Percentiles rank a stretch among this genome's conserved stretches.
These are phyloP conservation scores for Ceratocystiopsis minuta DNA, from an alignment of 2,329 filamentous ascomycete genomes.

Conservation along the genomic window DNA sequence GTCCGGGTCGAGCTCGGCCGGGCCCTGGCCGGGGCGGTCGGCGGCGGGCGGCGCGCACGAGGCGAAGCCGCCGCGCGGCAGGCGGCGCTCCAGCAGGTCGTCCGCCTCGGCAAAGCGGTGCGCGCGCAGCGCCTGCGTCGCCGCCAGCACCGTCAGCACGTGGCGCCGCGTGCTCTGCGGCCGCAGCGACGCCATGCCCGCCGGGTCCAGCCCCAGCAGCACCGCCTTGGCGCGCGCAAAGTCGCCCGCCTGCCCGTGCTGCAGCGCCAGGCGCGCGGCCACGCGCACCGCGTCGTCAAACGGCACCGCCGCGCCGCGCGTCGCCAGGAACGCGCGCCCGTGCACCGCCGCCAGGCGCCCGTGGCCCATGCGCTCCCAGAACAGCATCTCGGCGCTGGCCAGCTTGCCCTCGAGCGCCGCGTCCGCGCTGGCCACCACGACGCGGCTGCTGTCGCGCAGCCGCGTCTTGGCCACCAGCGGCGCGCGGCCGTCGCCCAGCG, in stretches of 20 bases:
- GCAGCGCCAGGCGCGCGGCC: slow-evolving; percentile 50
- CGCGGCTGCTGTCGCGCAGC: slow-evolving; percentile 4
- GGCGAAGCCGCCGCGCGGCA: slow-evolving; percentile 5
- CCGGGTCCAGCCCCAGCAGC: slow-evolving; percentile 25
- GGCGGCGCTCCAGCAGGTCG: slow-evolving; percentile 6
- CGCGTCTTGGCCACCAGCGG: slow-evolving; percentile 5
- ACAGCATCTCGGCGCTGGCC: slow-evolving; percentile 29
- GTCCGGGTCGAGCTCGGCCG: slow-evolving; percentile 32
- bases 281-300: slow-evolving; percentile 68
- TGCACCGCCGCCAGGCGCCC: slow-evolving; percentile 35
- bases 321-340: slow-evolving; percentile 59
- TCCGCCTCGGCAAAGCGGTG: slow-evolving; percentile 6
- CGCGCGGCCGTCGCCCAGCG: slow-evolving; percentile 5
- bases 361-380: slow-evolving; percentile 61
- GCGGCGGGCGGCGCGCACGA: not conserved
- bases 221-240: slow-evolving; percentile 49
- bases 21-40: slow-evolving; percentile 3
- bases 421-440: slow-evolving; percentile 3
- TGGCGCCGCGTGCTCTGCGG: slow-evolving; percentile 5
- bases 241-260: slow-evolving; percentile 46
- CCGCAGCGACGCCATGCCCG: slow-evolving; percentile 6
- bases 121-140: slow-evolving; percentile 5
- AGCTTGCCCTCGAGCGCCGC: slow-evolving; percentile 7
- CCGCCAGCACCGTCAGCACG: slow-evolving; percentile 4
- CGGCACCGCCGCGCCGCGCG: slow-evolving; percentile 38